Evolutionary conservation across 2,329 filamentous ascomycete genomes (phyloP).

Genomic region (Fusarium annulatum): DNA sequence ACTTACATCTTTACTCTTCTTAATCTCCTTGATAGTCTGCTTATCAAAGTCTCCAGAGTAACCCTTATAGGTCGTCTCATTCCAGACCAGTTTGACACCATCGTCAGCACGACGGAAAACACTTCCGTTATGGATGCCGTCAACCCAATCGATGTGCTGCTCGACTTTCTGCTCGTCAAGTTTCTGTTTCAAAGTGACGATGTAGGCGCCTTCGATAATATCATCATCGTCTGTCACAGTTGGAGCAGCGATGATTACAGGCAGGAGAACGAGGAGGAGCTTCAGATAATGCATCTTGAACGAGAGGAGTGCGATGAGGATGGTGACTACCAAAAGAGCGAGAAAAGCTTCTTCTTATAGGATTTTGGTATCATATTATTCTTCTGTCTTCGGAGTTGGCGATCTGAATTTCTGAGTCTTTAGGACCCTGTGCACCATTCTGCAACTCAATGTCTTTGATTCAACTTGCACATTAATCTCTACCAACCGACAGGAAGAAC

Average conservation of each 20-base stretch:
- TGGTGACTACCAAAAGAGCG: neutral
- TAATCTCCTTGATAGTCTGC: slow-evolving; percentile 55
- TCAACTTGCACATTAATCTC: slow-evolving; percentile 30
- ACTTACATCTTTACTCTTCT: slow-evolving; percentile 54
- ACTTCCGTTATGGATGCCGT: slow-evolving; percentile 47
- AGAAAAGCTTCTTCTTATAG: slow-evolving; percentile 11
- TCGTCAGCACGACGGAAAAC: slow-evolving; percentile 49
- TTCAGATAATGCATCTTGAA: slow-evolving; percentile 36
- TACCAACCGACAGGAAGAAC: neutral
- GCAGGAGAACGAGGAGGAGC: slow-evolving; percentile 33
- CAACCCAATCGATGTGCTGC: slow-evolving; percentile 50
- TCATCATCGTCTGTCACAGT: slow-evolving; percentile 8
- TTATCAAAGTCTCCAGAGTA: slow-evolving; percentile 58
- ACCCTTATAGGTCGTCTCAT: slow-evolving; percentile 50
- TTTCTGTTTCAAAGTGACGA: slow-evolving; percentile 57
- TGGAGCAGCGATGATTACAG: slow-evolving; percentile 27
- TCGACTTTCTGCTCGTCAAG: slow-evolving; percentile 47
- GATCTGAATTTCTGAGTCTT: neutral
- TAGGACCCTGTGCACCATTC: slow-evolving; percentile 9
- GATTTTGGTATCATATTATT: neutral
- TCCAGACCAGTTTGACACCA: slow-evolving; percentile 49
- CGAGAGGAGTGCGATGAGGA: neutral
- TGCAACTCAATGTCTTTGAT: slow-evolving; percentile 32
- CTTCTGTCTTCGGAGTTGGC: neutral
- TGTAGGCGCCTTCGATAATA: slow-evolving; percentile 55